Conservation (phyloP, 2,329 filamentous ascomycete genomes). For the Fusarium sp. region DNA sequence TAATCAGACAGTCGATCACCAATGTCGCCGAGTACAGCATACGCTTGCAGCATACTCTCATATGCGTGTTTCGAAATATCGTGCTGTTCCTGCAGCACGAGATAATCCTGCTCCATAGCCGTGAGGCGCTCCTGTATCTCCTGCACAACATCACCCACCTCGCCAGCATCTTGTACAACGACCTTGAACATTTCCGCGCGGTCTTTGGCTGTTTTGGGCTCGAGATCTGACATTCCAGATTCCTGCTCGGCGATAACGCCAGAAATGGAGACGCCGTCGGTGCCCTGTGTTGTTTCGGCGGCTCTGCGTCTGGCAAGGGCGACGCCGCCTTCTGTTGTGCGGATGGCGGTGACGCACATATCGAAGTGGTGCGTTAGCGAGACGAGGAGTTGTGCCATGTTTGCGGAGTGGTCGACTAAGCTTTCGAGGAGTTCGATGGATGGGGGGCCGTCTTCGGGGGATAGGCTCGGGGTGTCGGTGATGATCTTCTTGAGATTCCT, state of each 20-base stretch:
- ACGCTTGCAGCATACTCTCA: slow-evolving; percentile 69
- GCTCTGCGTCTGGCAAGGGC: slow-evolving; percentile 75
- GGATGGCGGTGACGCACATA: slow-evolving; percentile 89
- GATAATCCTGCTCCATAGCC: slow-evolving; percentile 80
- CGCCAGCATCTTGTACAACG: slow-evolving; percentile 75
- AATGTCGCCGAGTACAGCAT: slow-evolving; percentile 74
- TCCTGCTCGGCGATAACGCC: slow-evolving; percentile 72
- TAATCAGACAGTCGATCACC: slow-evolving; percentile 73
- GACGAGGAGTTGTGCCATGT: slow-evolving; percentile 83
- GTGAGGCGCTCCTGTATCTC: slow-evolving; percentile 80
- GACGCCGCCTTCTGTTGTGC: slow-evolving; percentile 85
- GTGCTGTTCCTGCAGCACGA: slow-evolving; percentile 71
- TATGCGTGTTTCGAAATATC: slow-evolving; percentile 62
- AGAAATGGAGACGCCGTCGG: slow-evolving; percentile 70
- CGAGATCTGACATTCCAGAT: slow-evolving; percentile 62
- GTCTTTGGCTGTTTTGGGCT: slow-evolving; percentile 80
- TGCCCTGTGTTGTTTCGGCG: slow-evolving; percentile 67
- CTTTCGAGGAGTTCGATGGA: slow-evolving; percentile 67
- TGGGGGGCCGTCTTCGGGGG: slow-evolving; percentile 52
- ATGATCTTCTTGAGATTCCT: slow-evolving; percentile 71
- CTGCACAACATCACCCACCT: slow-evolving; percentile 73
- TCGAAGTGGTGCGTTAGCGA: slow-evolving; percentile 91
- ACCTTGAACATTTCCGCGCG: slow-evolving; percentile 85
- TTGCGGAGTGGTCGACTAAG: slow-evolving; percentile 79
- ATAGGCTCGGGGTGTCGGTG: slow-evolving; percentile 52